Evolutionary conservation across 108 stramenopile genomes (phyloP).

Genomic region (Licmophora abbreviata): DNA sequence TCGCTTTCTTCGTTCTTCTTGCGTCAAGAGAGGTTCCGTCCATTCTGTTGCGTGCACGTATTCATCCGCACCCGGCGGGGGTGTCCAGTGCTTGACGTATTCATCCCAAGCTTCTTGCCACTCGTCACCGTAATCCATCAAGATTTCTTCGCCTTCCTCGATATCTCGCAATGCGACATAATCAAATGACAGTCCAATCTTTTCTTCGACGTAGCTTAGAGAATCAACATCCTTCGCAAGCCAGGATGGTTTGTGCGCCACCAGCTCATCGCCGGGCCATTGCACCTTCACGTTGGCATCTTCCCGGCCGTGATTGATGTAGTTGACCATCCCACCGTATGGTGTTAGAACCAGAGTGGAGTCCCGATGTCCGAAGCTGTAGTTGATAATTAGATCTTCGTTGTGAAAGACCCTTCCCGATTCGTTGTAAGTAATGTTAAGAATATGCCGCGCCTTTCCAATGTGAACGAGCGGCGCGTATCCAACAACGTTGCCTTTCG

Average conservation of each 20-base stretch:
- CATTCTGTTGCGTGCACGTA: conserved; percentile 2
- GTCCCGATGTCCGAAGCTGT: conserved; percentile 71
- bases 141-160: conserved; percentile 42
- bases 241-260: conserved; percentile 73
- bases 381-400: conserved; percentile 65
- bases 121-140: conserved; percentile 48
- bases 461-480: conserved; percentile 67
- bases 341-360: conserved; percentile 70
- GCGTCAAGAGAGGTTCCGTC: conserved; percentile 5
- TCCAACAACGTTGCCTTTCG: conserved; percentile 65
- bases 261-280: conserved; percentile 52
- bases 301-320: conserved; percentile 73
- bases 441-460: conserved; percentile 14
- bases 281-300: conserved; percentile 53
- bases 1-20: not conserved
- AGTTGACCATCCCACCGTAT: conserved; percentile 69
- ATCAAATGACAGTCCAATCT: conserved; percentile 46
- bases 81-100: conserved; percentile 5
- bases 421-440: conserved; percentile 10
- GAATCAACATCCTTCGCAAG: conserved; percentile 36
- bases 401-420: not conserved
- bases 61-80: not conserved
- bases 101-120: conserved; percentile 14
- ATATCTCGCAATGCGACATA: conserved; percentile 55
- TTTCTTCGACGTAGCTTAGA: conserved; percentile 21